Evolutionary conservation across 805 yeast species (phyloP), one percentile per base, ranked within the genome.

Genomic region (Ogataea wickerhamii): DNA sequence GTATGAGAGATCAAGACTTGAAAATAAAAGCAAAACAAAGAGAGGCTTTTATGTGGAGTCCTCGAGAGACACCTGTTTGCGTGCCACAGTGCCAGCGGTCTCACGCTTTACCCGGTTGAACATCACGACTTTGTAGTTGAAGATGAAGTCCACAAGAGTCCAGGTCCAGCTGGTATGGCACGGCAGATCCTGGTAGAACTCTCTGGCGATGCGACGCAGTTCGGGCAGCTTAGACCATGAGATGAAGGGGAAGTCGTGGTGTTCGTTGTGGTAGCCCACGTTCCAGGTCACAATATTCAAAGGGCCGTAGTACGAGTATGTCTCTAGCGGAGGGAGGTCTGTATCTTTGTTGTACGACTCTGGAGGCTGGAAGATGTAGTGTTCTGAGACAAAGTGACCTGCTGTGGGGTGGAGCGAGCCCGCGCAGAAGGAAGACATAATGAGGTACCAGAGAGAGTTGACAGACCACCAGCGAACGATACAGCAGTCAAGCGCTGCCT

Each of bases 311-410:
- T 88, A 88, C 6, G 94, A 83, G 56, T 80, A 88, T 0, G 97
- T 88, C 57, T 88, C 97, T 6, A 76, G 65, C 0, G 91, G 89
- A 13, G 83, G 79, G 2, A 58, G 47, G 23, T 64, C 70, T 11
- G 48, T 51, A 33, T 47, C 53, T 20, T 49, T 43, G 14, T 42
- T 40, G 35, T 58, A 64, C 24, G 45, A 39, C 30, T 61, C 47
- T 12, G 73, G 71, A 26, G 86, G 82, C 46, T 78, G 67, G 59
- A 87, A 69, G 11, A 87, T 78, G 56, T 86, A 87, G 59, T 88
- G 97, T 58, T 88, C 97, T n/a, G 95, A 91, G 47, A 88, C 86
- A 63, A 88, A 88, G 64, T 88, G 97, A 16, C 96, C 97, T 1
- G 96, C 95, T 43, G 87, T 80, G 19, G 97, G 97, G 56, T 88